Conservation (phyloP, 225 moss, liverwort and hornwort species). For the Pseudisothecium myosuroides region DNA sequence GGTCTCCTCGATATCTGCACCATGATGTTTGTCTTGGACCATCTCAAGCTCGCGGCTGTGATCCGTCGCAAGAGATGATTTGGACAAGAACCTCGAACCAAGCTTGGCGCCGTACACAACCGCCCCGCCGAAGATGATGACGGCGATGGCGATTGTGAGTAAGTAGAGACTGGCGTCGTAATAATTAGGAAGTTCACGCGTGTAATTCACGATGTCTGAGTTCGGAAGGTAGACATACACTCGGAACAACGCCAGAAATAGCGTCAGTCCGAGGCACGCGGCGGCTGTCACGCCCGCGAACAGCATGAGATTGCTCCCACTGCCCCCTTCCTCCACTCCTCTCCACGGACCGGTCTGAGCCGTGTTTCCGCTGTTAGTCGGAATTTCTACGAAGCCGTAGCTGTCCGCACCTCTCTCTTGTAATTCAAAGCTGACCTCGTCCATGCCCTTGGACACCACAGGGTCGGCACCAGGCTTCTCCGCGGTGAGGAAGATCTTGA, state of each 20-base stretch:
- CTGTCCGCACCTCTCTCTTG: not conserved
- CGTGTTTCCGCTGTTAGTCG: not conserved
- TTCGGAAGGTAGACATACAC: conserved; percentile 18
- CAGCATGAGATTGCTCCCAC: conserved; percentile 7
- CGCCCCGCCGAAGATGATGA: conserved; percentile 36
- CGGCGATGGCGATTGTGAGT: not conserved
- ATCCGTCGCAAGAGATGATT: not conserved
- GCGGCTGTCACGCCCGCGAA: conserved; percentile 9
- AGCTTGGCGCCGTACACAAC: not conserved
- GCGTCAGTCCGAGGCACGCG: conserved; percentile 1
- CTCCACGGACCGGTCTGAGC: not conserved
- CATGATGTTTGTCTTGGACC: not conserved
- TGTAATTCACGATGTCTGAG: not conserved
- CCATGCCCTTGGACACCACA: not conserved
- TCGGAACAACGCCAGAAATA: conserved; percentile 23
- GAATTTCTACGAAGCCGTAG: not conserved
- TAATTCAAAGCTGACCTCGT: not conserved
- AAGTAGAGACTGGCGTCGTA: conserved; percentile 16
- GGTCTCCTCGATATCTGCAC: not conserved
- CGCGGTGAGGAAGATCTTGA: conserved; percentile 20
- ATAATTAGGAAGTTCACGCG: not conserved
- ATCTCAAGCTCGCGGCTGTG: not conserved
- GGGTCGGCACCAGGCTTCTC: not conserved
- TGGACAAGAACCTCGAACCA: not conserved
- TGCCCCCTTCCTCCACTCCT: not conserved